Percentiles rank a stretch among this genome's conserved stretches.
Conservation (phyloP, 2,329 filamentous ascomycete species). For the Alternaria sp. region DNA sequence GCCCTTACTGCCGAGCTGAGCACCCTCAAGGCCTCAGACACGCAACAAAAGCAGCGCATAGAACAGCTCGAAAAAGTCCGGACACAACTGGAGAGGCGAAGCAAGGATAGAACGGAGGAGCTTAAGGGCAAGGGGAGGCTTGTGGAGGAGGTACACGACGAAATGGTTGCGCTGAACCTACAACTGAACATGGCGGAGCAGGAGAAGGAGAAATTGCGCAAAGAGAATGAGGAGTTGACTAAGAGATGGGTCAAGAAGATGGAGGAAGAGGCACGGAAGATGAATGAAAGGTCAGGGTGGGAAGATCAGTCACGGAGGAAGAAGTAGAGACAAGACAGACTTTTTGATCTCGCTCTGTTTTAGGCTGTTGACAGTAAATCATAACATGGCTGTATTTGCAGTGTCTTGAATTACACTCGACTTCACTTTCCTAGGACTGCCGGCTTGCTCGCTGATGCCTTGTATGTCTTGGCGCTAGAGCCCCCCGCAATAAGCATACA, state of each 20-base stretch:
- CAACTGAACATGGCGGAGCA: constrained; percentile 88
- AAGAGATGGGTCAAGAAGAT: constrained; percentile 91
- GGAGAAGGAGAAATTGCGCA: constrained; percentile 73
- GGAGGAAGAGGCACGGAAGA: constrained; percentile 83
- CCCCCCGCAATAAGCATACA: constrained; percentile 32
- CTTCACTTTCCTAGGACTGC: neutral
- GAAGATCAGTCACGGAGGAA: constrained; percentile 29
- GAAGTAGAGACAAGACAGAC: constrained; percentile 14
- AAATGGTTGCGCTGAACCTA: constrained; percentile 85
- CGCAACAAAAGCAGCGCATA: constrained; percentile 69
- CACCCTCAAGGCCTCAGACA: constrained; percentile 67
- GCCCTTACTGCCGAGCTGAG: constrained; percentile 70
- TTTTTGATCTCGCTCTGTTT: neutral
- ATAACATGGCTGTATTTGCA: neutral
- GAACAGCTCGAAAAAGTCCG: constrained; percentile 69
- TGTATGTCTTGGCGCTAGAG: constrained; percentile 36
- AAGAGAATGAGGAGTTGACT: constrained; percentile 88
- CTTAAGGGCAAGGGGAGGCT: constrained; percentile 82
- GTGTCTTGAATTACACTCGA: neutral
- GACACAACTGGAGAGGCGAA: constrained; percentile 67
- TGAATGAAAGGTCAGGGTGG: constrained; percentile 66
- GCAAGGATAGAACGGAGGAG: constrained; percentile 87
- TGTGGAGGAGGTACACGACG: constrained; percentile 88
- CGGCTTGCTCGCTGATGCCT: constrained; percentile 33
- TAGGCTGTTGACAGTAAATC: neutral